Conservation (phyloP, 2,329 filamentous ascomycete genomes). For the Hymenoscyphus fructigenus region DNA sequence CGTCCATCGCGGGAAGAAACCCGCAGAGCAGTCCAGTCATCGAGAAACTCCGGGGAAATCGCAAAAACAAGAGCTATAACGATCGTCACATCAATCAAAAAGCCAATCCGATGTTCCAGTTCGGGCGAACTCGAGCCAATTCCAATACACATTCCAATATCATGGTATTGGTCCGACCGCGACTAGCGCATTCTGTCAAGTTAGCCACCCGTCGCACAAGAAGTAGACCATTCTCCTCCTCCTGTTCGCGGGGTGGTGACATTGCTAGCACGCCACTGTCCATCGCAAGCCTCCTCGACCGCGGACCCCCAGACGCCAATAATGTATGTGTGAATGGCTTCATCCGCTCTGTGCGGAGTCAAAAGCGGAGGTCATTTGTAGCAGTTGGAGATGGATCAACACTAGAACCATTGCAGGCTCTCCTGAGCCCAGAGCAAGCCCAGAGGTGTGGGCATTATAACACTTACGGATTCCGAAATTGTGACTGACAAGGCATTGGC, state of each 20-base stretch:
- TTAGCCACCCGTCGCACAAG: neutral
- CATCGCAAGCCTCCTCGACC: conserved; percentile 57
- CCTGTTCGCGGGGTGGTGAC: neutral
- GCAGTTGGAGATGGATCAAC: conserved; percentile 86
- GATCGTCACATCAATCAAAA: neutral
- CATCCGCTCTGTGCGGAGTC: conserved; percentile 80
- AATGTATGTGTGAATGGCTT: conserved; percentile 71
- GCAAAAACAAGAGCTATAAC: neutral
- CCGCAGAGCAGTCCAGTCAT: neutral
- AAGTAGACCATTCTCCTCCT: conserved; percentile 6
- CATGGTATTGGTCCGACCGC: conserved; percentile 7
- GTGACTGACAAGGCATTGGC: conserved; percentile 22
- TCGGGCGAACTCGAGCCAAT: neutral
- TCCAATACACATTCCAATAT: neutral
- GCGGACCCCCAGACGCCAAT: conserved; percentile 45
- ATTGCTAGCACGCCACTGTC: conserved; percentile 32
- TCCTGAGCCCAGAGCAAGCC: conserved; percentile 33
- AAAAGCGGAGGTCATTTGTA: conserved; percentile 82
- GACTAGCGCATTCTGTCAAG: conserved; percentile 4
- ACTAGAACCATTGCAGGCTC: conserved; percentile 67
- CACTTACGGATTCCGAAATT: neutral
- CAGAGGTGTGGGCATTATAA: conserved; percentile 26
- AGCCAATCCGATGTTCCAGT: neutral
- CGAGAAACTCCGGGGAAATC: neutral
- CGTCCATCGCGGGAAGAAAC: neutral